phyloP scores from a whole-genome alignment of 306 rosid genomes.

The Ceratonia siliqua region DNA sequence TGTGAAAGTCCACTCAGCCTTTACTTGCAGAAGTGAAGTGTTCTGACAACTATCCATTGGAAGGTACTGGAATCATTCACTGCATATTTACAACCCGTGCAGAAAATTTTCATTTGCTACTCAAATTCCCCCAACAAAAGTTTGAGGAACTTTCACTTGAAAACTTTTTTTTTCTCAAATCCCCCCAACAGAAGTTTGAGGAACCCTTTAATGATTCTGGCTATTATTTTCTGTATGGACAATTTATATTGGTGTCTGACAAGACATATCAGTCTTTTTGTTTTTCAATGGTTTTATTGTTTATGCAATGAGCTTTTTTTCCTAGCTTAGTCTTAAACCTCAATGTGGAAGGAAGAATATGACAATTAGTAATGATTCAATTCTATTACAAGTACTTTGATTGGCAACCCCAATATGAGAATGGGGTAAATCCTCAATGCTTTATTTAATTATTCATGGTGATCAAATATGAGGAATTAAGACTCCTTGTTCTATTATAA shows the following conservation, averaged over 20 bases:
- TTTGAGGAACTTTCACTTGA: background rate
- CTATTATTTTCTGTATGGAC: background rate
- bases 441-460: too few relatives aligned
- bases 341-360: too few relatives aligned
- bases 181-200: background rate
- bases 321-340: constrained; percentile 16
- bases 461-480: too few relatives aligned
- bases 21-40: background rate
- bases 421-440: too few relatives aligned
- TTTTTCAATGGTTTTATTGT: too few relatives aligned
- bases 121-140: background rate
- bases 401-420: too few relatives aligned
- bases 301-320: too few relatives aligned
- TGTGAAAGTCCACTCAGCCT: background rate
- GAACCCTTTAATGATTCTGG: background rate
- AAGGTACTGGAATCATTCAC: constrained; percentile 10
- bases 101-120: background rate
- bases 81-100: background rate
- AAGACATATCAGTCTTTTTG: background rate
- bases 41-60: background rate
- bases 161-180: background rate
- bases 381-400: too few relatives aligned
- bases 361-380: too few relatives aligned
- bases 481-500: background rate
- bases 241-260: background rate